Evolutionary conservation across 139 green algal species (phyloP).

Genomic region (Micractinium conductrix): DNA sequence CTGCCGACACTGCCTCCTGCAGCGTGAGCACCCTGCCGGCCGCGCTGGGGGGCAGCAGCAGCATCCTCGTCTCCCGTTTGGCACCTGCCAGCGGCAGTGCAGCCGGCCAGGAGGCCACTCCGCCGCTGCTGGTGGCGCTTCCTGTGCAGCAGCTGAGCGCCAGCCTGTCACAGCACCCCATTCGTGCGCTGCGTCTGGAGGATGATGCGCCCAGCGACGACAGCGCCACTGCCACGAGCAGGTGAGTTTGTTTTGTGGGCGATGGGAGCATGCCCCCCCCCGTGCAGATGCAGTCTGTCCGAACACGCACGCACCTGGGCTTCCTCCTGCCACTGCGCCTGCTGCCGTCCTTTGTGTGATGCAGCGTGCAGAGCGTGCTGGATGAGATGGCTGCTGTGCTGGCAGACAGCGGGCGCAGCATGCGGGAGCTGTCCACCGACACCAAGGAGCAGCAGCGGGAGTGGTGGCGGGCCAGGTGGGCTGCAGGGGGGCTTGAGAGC

Average conservation of each 20-base stretch:
- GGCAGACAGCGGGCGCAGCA: slow-evolving; percentile 66
- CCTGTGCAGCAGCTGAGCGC: not conserved
- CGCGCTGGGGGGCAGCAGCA: not conserved
- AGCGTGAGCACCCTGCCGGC: slow-evolving; percentile 11
- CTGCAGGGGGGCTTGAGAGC: no score
- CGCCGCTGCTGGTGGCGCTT: slow-evolving; percentile 48
- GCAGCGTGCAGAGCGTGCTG: slow-evolving; percentile 31
- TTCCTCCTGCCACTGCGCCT: no score
- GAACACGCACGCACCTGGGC: no score
- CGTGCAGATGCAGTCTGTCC: no score
- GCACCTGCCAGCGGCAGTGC: not conserved
- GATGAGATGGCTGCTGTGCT: slow-evolving; percentile 56
- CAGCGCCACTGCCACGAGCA: not conserved
- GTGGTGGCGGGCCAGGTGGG: slow-evolving; percentile 63
- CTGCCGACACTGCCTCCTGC: slow-evolving; percentile 4
- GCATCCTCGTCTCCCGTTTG: slow-evolving; percentile 41
- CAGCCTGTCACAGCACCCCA: slow-evolving; percentile 25
- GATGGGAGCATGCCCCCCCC: no score
- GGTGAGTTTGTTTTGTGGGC: no score
- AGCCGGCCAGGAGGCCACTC: no score
- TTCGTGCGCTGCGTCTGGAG: slow-evolving; percentile 20
- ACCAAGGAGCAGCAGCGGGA: slow-evolving; percentile 38
- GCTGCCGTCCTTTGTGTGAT: not conserved
- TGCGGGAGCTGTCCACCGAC: slow-evolving; percentile 47
- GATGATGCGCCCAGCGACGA: not conserved